A percentile compares a stretch with the other conserved stretches of the same genome.
Evolutionary conservation across 306 rosid species (phyloP).

Genomic region (Rosa rugosa): DNA sequence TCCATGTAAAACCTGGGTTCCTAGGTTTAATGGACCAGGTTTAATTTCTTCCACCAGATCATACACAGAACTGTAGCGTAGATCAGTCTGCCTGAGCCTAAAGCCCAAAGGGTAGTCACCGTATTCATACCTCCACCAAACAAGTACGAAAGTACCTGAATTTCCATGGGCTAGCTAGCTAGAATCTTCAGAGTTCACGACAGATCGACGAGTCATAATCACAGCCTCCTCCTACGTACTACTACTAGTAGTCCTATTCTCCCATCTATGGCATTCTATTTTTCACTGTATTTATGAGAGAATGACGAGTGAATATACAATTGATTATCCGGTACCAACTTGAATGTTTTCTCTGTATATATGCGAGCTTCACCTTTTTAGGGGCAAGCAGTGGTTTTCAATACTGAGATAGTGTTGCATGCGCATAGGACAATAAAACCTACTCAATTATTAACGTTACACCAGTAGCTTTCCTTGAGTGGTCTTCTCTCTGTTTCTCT

Average conservation of each 20-base stretch:
- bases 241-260: background rate
- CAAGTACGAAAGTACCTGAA: background rate
- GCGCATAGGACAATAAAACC: background rate
- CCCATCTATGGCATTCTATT: background rate
- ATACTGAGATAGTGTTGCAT: background rate
- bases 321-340: background rate
- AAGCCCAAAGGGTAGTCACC: background rate
- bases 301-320: background rate
- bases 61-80: background rate
- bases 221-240: background rate
- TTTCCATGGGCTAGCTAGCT: background rate
- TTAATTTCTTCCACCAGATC: background rate
- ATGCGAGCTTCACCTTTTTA: background rate
- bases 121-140: background rate
- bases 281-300: background rate
- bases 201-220: background rate
- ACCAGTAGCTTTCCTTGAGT: background rate
- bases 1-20: conserved; percentile 20
- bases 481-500: conserved; percentile 2
- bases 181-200: conserved; percentile 1
- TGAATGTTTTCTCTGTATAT: conserved; percentile 2
- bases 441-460: background rate
- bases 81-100: background rate
- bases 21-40: conserved; percentile 15
- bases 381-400: background rate